A percentile compares a stretch with the other conserved stretches of the same genome.
Evolutionary conservation across 2,329 filamentous ascomycete species (phyloP).

Genomic region (Apiospora rasikravindrae): DNA sequence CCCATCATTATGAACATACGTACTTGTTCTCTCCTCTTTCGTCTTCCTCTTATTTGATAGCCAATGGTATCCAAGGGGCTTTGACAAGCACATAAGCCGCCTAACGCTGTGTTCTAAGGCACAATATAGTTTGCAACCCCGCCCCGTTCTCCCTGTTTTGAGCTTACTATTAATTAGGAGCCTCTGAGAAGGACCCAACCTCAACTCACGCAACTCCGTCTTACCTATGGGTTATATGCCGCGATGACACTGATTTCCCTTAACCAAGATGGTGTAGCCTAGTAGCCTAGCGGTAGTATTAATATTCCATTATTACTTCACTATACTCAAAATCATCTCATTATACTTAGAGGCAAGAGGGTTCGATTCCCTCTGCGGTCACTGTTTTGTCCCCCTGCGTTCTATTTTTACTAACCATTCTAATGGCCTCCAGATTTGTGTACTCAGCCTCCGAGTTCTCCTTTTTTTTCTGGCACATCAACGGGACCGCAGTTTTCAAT

Average conservation of each 20-base stretch:
- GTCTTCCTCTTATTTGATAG: neutral
- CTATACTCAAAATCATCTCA: too few relatives aligned
- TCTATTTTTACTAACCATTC: too few relatives aligned
- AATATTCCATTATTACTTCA: neutral
- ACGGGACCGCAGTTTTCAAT: neutral
- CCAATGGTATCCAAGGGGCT: neutral
- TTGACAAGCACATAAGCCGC: neutral
- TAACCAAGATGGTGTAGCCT: neutral
- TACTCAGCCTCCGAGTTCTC: neutral
- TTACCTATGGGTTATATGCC: neutral
- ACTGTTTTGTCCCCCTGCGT: neutral
- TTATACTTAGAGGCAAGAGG: neutral
- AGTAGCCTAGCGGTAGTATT: slow-evolving; percentile 7
- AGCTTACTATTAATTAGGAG: neutral
- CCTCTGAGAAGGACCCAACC: neutral
- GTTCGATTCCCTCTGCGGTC: slow-evolving; percentile 4
- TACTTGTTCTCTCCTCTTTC: neutral
- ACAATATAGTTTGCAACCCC: neutral
- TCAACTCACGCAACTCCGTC: neutral
- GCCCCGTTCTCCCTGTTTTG: neutral
- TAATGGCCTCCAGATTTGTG: neutral
- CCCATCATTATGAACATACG: too few relatives aligned
- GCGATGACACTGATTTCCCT: neutral
- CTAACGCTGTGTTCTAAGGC: neutral
- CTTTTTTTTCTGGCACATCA: neutral